Percentiles rank a stretch among this genome's conserved stretches.
Conservation (phyloP, 1,139 yeast species). For the Arxiozyma bovina region DNA sequence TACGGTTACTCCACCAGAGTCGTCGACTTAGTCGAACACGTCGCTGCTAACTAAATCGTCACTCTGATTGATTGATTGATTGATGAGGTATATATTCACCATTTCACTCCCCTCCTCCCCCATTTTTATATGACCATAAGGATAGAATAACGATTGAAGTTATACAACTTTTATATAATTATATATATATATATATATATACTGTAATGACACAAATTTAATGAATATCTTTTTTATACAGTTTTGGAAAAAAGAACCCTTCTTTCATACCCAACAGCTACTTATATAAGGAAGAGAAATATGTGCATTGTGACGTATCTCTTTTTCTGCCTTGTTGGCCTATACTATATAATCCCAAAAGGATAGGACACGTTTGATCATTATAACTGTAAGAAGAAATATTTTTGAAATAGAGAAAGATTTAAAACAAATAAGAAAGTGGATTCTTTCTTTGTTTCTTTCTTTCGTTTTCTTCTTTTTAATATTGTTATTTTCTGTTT, state of each 20-base stretch:
- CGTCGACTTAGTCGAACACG: conserved; percentile 74
- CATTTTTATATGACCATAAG: too few relatives aligned
- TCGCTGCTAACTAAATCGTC: conserved; percentile 36
- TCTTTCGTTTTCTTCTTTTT: too few relatives aligned
- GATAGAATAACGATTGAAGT: not conserved
- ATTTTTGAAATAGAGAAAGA: too few relatives aligned
- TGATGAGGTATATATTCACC: not conserved
- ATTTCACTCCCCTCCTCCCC: not conserved
- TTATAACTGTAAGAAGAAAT: too few relatives aligned
- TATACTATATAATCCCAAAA: too few relatives aligned
- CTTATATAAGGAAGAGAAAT: not conserved
- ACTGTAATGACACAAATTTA: not conserved
- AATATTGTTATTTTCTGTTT: too few relatives aligned
- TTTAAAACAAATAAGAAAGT: not conserved
- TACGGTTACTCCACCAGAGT: conserved; percentile 89
- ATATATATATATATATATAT: not conserved
- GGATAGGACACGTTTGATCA: too few relatives aligned
- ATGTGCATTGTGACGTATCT: too few relatives aligned
- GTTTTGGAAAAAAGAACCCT: too few relatives aligned
- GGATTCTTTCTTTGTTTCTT: too few relatives aligned
- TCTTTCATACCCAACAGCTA: not conserved
- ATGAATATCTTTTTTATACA: not conserved
- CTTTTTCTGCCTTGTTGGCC: too few relatives aligned
- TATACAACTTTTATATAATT: not conserved
- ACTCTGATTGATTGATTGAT: too few relatives aligned